Evolutionary conservation across 2,329 filamentous ascomycete genomes (phyloP).

Genomic region (Zymoseptoria brevis): DNA sequence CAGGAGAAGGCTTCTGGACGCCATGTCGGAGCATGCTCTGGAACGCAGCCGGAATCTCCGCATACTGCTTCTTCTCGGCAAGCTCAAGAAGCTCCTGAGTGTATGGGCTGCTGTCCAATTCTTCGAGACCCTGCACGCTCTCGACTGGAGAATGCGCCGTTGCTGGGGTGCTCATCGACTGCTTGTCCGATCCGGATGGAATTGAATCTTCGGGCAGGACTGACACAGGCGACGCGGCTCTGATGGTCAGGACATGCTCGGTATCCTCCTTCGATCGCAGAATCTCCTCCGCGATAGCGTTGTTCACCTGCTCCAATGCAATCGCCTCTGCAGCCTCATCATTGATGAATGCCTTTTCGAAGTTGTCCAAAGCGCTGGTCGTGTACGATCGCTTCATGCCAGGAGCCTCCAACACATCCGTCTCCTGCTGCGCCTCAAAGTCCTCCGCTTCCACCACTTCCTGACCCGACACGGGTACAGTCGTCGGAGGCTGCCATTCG

Average conservation of each 20-base stretch:
- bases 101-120: conserved; percentile 56
- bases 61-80: conserved; percentile 63
- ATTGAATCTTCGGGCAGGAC: conserved; percentile 6
- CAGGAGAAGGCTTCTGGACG: conserved; percentile 67
- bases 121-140: conserved; percentile 2
- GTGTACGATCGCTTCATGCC: conserved; percentile 44
- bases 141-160: conserved; percentile 21
- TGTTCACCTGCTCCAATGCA: conserved; percentile 73
- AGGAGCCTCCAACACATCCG: conserved; percentile 19
- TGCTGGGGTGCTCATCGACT: conserved; percentile 18
- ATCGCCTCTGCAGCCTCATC: conserved; percentile 42
- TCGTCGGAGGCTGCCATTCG: conserved; percentile 65
- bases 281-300: conserved; percentile 73
- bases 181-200: conserved; percentile 14
- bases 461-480: conserved; percentile 31
- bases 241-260: conserved; percentile 24
- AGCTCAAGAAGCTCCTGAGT: conserved; percentile 73
- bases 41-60: conserved; percentile 83
- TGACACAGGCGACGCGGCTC: conserved; percentile 12
- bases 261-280: conserved; percentile 49
- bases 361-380: conserved; percentile 52
- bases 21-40: conserved; percentile 80
- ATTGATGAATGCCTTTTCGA: conserved; percentile 45
- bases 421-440: conserved; percentile 24
- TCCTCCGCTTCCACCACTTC: conserved; percentile 33